Conservation (phyloP, 73 alveolate species). For the Paramecium primaurelia region DNA sequence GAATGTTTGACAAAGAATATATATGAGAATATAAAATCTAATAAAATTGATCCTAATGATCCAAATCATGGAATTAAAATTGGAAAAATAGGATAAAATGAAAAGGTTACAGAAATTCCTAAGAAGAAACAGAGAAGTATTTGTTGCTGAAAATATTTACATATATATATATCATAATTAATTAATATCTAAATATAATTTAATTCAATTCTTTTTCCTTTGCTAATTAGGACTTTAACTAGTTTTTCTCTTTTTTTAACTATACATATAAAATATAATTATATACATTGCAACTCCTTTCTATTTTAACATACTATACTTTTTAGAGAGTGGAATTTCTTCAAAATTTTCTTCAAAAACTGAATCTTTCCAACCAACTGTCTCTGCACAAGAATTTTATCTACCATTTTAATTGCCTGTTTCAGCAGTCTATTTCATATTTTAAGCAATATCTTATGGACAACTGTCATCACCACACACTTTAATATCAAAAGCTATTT, state of each 20-base stretch:
- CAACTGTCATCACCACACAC: neutral
- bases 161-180: neutral
- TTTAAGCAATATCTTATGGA: neutral
- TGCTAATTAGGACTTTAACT: neutral
- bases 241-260: neutral
- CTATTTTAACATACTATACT: neutral
- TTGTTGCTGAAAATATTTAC: neutral
- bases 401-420: neutral
- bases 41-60: neutral
- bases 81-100: neutral
- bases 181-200: neutral
- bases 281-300: neutral
- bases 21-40: neutral
- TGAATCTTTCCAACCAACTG: conserved; percentile 12
- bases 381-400: neutral
- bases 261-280: neutral
- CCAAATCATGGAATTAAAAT: conserved; percentile 26
- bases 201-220: neutral
- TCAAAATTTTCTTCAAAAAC: neutral
- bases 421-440: neutral
- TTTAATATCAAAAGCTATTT: neutral
- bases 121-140: neutral
- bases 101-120: neutral
- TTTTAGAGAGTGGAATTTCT: neutral
- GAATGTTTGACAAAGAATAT: neutral